Base-by-base conservation (phyloP, 2,329 filamentous ascomycete genomes). In the Xylariaceae sp. region DNA sequence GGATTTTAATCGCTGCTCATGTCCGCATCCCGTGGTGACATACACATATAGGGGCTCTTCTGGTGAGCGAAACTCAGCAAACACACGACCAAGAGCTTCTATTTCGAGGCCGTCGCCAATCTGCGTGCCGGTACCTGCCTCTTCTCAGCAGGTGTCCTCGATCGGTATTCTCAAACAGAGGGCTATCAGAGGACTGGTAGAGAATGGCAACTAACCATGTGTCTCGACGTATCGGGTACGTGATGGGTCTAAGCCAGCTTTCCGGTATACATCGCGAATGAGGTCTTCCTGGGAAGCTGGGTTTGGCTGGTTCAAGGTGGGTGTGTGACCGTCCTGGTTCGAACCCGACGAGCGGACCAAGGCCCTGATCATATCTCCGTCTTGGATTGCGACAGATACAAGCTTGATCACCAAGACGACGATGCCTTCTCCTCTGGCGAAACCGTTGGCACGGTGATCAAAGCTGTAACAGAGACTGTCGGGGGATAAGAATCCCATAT, bases 401-500 rank as follows among this genome's bases (percentile, higher is more conserved):
- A 49, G 56, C 47, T 78, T 78, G 0, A 80, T 40, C 0, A 77
- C 51, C 0, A 78, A 40, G 0, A 58, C 53, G 1, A 63, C 63
- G 9, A 73, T 50, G 0, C 71, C 72, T 33, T 78, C 75, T 9
- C 67, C 70, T 3, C 67, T 61, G 18, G 54, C 68, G 19, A 51
- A 53, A 8, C 50, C 50, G 21, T 52, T 51, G 16, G 49, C 50
- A 13, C 47, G 47, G 25, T 51, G 46, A 27, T 53, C 50, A 23
- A 53, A 52, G 19, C 49, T 52, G 16, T 51, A 50, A 13, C 42
- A 52, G 12, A 36, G 35, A 32, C 50, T 50, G 19, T 52, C 48
- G 61, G 72, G 6, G 2, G 58, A 60, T 8, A 71, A 37, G 39
- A 63, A 57, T 22, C 60, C 46, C 11, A 63, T 33, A 23, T 44